phyloP scores from a whole-genome alignment of 345 rosid species.

The Diplotaxis tenuifolia region DNA sequence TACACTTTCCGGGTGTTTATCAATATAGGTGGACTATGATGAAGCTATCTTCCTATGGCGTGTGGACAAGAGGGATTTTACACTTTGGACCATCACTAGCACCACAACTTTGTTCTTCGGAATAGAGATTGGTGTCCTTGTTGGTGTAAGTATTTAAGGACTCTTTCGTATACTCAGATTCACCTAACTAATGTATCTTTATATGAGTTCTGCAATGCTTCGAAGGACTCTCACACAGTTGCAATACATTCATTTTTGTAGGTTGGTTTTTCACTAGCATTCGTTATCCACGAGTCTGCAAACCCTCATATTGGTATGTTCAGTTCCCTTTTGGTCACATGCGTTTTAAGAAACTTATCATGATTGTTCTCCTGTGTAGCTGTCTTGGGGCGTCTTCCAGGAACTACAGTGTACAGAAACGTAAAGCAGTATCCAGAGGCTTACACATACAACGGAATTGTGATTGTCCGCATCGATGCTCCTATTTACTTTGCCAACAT shows the following conservation, averaged over 20 bases:
- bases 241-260: slow-evolving; percentile 38
- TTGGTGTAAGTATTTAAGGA: slow-evolving; percentile 61
- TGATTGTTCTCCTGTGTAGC: slow-evolving; percentile 37
- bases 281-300: slow-evolving; percentile 97
- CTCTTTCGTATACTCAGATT: slow-evolving; percentile 7
- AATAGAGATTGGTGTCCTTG: slow-evolving; percentile 93
- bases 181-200: neutral
- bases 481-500: slow-evolving; percentile 96
- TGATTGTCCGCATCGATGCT: slow-evolving; percentile 88
- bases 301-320: slow-evolving; percentile 87
- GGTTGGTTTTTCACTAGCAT: slow-evolving; percentile 94
- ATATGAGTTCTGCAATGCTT: neutral
- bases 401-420: slow-evolving; percentile 94
- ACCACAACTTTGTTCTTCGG: slow-evolving; percentile 81
- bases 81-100: slow-evolving; percentile 86
- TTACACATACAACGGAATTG: slow-evolving; percentile 87
- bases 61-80: slow-evolving; percentile 93
- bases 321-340: neutral
- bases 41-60: slow-evolving; percentile 94
- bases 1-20: slow-evolving; percentile 25
- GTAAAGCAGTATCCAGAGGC: slow-evolving; percentile 88
- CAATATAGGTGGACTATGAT: slow-evolving; percentile 79
- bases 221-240: slow-evolving; percentile 13
- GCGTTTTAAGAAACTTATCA: neutral
- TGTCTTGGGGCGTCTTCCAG: slow-evolving; percentile 95